Evolutionary conservation across 2,329 filamentous ascomycete genomes (phyloP).

Genomic region (Botrytis galanthina): DNA sequence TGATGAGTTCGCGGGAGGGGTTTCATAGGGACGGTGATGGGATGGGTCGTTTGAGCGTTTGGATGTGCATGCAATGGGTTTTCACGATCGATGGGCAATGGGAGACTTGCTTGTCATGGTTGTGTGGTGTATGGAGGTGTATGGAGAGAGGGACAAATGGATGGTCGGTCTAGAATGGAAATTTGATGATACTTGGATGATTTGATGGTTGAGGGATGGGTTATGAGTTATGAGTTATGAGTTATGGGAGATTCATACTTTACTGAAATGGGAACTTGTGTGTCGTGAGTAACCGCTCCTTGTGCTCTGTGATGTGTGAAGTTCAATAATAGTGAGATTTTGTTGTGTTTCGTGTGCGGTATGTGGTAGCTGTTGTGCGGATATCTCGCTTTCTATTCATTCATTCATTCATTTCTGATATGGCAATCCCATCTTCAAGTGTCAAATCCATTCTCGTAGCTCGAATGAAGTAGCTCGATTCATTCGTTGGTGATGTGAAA

Average conservation of each 20-base stretch:
- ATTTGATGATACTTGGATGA: neutral
- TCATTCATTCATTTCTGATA: neutral
- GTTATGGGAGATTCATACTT: neutral
- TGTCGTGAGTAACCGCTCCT: too few relatives aligned
- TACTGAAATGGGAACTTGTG: neutral
- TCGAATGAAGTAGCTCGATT: neutral
- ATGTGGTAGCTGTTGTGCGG: neutral
- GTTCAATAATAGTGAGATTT: neutral
- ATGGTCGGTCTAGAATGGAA: neutral
- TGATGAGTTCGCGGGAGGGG: neutral
- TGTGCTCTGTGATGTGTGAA: neutral
- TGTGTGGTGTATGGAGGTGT: constrained; percentile 1
- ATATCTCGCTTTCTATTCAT: neutral
- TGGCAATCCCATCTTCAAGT: neutral
- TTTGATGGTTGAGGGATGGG: too few relatives aligned
- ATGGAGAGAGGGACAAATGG: neutral
- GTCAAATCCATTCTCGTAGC: neutral
- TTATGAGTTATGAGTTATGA: too few relatives aligned
- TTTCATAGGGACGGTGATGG: too few relatives aligned
- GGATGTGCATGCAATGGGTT: neutral
- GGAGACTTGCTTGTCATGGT: neutral
- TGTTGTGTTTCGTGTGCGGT: too few relatives aligned
- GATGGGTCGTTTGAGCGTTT: neutral
- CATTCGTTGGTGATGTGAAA: neutral
- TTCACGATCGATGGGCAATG: neutral